A percentile compares a stretch with the other conserved stretches of the same genome.
Evolutionary conservation across 2,329 filamentous ascomycete species (phyloP).

Genomic region (Fusarium sp.): DNA sequence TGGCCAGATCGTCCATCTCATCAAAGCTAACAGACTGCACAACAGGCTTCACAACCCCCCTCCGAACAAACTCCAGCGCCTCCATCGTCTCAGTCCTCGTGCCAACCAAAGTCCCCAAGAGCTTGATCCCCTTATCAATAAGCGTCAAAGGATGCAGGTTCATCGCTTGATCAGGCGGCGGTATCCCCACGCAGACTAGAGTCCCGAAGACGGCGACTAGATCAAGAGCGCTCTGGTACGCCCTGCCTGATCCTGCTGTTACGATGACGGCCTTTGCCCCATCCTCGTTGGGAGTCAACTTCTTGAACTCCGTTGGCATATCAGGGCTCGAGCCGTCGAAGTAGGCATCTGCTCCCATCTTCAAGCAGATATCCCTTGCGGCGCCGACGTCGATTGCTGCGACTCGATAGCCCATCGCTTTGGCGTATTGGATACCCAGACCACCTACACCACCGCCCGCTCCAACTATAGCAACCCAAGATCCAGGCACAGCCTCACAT

Average conservation of each 20-base stretch:
- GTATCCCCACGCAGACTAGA: conserved; percentile 55
- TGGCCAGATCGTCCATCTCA: not conserved
- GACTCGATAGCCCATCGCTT: conserved; percentile 56
- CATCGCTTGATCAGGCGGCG: conserved; percentile 43
- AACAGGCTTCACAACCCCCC: conserved; percentile 28
- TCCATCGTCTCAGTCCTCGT: conserved; percentile 54
- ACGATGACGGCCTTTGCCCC: conserved; percentile 49
- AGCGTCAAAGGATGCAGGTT: conserved; percentile 52
- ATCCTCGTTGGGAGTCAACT: not conserved
- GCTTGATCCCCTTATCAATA: conserved; percentile 51
- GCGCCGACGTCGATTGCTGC: conserved; percentile 54
- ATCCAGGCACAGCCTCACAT: conserved; percentile 48
- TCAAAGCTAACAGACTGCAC: conserved; percentile 1
- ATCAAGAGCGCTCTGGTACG: conserved; percentile 52
- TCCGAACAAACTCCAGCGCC: conserved; percentile 55
- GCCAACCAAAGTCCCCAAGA: conserved; percentile 53
- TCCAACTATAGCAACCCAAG: conserved; percentile 54
- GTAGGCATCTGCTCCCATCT: conserved; percentile 53
- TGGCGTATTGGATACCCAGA: conserved; percentile 54
- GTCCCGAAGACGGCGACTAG: conserved; percentile 50
- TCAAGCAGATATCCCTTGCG: conserved; percentile 46
- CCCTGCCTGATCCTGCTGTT: conserved; percentile 45
- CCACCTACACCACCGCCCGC: conserved; percentile 56
- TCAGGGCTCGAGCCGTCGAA: conserved; percentile 46
- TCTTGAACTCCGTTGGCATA: conserved; percentile 7